Evolutionary conservation across 2,329 filamentous ascomycete genomes (phyloP).

Genomic region (Lachnellula occidentalis): DNA sequence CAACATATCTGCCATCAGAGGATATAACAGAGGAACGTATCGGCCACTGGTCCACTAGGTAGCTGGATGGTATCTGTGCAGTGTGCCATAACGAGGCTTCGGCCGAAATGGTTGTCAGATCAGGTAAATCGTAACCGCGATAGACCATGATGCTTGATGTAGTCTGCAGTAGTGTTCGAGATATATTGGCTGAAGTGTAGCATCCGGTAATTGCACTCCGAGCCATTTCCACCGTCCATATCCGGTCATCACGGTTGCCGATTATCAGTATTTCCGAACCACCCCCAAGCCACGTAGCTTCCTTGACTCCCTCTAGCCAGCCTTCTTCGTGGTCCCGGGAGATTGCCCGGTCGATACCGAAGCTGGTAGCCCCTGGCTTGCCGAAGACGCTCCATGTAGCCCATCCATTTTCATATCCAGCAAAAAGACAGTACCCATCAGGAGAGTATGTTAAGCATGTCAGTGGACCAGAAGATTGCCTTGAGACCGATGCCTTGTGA

Average conservation of each 20-base stretch:
- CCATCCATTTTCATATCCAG: conserved; percentile 89
- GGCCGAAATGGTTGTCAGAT: conserved; percentile 84
- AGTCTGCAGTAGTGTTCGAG: conserved; percentile 82
- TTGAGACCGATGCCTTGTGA: conserved; percentile 64
- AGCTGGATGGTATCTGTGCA: conserved; percentile 75
- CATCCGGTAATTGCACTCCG: conserved; percentile 89
- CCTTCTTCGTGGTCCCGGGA: conserved; percentile 66
- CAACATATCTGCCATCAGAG: conserved; percentile 86
- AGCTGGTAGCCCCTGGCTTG: conserved; percentile 80
- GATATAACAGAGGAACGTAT: conserved; percentile 84
- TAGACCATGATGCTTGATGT: conserved; percentile 88
- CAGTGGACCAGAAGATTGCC: conserved; percentile 61
- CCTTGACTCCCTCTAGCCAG: conserved; percentile 75
- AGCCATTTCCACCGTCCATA: conserved; percentile 89
- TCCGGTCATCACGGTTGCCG: conserved; percentile 62
- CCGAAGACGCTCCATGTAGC: conserved; percentile 97
- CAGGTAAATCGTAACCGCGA: conserved; percentile 83
- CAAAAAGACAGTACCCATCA: conserved; percentile 94
- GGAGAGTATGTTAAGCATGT: conserved; percentile 81
- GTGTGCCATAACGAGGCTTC: conserved; percentile 96
- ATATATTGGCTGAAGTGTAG: conserved; percentile 86
- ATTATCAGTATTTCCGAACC: conserved; percentile 81
- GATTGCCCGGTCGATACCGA: conserved; percentile 61
- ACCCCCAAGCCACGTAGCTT: conserved; percentile 80
- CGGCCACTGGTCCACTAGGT: conserved; percentile 90